Base-by-base conservation (phyloP, 352 stramenopile genomes). In the Pythium vanterpoolii region DNA sequence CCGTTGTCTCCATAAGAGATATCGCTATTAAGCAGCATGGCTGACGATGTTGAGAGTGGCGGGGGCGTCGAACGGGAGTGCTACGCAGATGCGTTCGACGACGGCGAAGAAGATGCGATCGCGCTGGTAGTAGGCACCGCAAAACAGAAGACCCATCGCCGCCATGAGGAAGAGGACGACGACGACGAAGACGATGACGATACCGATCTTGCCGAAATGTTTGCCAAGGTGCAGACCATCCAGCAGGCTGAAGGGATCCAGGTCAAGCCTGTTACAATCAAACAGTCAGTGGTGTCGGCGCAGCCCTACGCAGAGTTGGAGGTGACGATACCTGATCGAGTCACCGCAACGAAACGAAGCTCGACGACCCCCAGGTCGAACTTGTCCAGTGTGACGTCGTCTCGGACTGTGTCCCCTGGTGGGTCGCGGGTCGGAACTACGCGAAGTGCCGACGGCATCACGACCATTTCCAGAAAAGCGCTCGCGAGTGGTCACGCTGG, bases 211-310 rank as follows among this genome's bases (percentile, higher is more conserved):
- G 77, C 80, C 8, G 76, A 77, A 21, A 89, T 90, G 79, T 77
- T 92, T 27, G 77, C 83, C 36, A 93, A 89, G 58, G 77, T 89
- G 9, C 65, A 87, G 43, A 87, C 60, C 3, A 81, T 92, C 39
- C 79, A 89, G 40, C 69, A 82, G 39, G 54, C 63, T 1, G 72
- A 87, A 48, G 68, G 66, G 1, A 58, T 71, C 23, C 7, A 62
- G n/a, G 52, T 66, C n/a, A 46, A 58, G n/a, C 50, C 56, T 9
- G 24, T 60, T 1, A 6, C 49, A 3, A 23, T 52, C 9, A 63
- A 64, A 27, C 56, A 30, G 9, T 49, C 43, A 24, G 49, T 57
- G n/a, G 26, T 1, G 23, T 18, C 36, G 1, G 21, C 74, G n/a
- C 62, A 71, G 23, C 42, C 45, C 5, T 63, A 42, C 33, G 23